Evolutionary conservation across 352 stramenopile species (phyloP), one percentile per base, ranked within the genome.

Genomic region (Globisporangium echinulatum): DNA sequence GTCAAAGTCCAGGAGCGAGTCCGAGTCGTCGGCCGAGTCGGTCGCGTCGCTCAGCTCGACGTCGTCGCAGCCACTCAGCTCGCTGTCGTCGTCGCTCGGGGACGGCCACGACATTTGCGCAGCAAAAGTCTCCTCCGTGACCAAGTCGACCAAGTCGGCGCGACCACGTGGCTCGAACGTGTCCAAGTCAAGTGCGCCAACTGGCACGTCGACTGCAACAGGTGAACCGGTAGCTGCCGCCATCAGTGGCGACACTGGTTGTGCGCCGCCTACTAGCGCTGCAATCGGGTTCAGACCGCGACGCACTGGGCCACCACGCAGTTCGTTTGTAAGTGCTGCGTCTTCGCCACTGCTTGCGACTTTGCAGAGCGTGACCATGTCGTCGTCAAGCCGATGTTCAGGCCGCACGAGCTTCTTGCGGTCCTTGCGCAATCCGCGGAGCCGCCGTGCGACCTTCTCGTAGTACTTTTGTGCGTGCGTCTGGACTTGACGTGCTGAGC

Each of bases 381-480:
- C 64, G 17, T 79, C 65, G 42, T 85, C 76, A 58, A 88, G 81
- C 25, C 75, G 72, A 60, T 87, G 79, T 54, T 87, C 76, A 13
- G 75, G 64, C n/a, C 79, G 56, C 9, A 68, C 75, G 63, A 72
- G 77, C 36, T 68, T 82, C 67, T 79, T 87, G 63, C 72, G 78
- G 36, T 82, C 73, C 56, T 85, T 84, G 63, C 80, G 78, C 5
- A 90, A 65, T 0, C 81, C 77, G 6, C 81, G 78, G 47, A 87
- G 62, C 14, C 77, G 68, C 2, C 81, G 75, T 53, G 77, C 72
- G 55, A 90, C 79, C 59, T 90, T 88, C 55, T 90, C 77, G 59
- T 85, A 80, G 64, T 90, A 90, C 56, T 78, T 78, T 58, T 78
- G 67, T 4, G 68, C 68, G 52, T 78, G 70, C 19, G 77, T 88